phyloP scores from a whole-genome alignment of 805 yeast genomes.

The Metschnikowia drakensbergensis region DNA sequence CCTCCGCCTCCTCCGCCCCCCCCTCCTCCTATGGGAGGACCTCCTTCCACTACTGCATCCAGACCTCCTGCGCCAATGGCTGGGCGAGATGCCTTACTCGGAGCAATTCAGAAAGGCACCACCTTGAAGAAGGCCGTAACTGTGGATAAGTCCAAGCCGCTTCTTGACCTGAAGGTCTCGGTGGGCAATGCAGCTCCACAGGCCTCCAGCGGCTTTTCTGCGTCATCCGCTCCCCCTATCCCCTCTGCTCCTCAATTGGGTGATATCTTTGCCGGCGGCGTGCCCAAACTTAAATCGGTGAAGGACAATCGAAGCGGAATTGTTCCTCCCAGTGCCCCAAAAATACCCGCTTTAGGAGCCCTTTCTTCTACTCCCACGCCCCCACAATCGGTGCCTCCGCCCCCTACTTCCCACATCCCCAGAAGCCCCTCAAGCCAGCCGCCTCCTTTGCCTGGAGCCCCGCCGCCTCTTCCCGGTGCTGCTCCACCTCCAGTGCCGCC shows the following conservation, averaged over 20 bases:
- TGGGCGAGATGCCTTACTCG: conserved; percentile 53
- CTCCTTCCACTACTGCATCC: conserved; percentile 20
- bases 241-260: conserved; percentile 50
- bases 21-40: conserved; percentile 26
- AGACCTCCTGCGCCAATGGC: conserved; percentile 18
- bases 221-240: conserved; percentile 22
- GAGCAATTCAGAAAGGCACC: conserved; percentile 70
- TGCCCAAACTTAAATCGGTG: conserved; percentile 59
- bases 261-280: conserved; percentile 72
- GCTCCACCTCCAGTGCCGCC: conserved; percentile 23
- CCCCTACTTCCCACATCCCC: conserved; percentile 14
- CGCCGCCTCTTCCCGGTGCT: conserved; percentile 20
- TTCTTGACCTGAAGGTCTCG: conserved; percentile 41
- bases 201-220: neutral
- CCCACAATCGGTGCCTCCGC: conserved; percentile 11
- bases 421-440: conserved; percentile 6
- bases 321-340: conserved; percentile 38
- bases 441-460: conserved; percentile 13
- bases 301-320: conserved; percentile 35
- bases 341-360: conserved; percentile 24
- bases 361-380: conserved; percentile 1
- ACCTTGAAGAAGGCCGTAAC: conserved; percentile 41
- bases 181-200: conserved; percentile 17
- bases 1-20: conserved; percentile 39
- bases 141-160: conserved; percentile 49